A percentile compares a stretch with the other conserved stretches of the same genome.
phyloP scores from a whole-genome alignment of 345 rosid species.

The Fremontodendron californicum region DNA sequence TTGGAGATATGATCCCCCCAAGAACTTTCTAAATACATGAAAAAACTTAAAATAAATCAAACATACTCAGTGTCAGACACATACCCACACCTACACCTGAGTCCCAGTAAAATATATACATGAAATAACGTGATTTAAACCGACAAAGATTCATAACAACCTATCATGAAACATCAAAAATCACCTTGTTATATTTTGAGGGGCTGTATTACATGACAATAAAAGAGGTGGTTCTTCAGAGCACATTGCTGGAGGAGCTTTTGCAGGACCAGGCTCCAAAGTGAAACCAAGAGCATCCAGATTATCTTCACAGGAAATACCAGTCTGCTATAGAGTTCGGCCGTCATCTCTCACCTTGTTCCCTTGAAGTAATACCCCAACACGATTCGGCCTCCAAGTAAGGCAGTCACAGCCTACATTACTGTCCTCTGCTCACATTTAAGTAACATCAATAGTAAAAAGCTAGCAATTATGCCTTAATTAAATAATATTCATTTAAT shows the following conservation, averaged over 20 bases:
- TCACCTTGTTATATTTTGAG: slow-evolving; percentile 46
- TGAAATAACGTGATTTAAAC: neutral
- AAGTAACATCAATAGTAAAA: neutral
- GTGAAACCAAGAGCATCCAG: slow-evolving; percentile 67
- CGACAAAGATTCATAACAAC: neutral
- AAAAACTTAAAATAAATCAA: too few species aligned
- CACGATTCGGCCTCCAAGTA: slow-evolving; percentile 71
- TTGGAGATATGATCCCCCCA: too few species aligned
- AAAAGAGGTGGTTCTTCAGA: slow-evolving; percentile 38
- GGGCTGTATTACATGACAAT: slow-evolving; percentile 30
- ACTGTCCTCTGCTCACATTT: slow-evolving; percentile 57
- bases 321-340: slow-evolving; percentile 69
- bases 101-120: too few species aligned
- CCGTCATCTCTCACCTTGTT: slow-evolving; percentile 88
- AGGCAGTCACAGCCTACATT: slow-evolving; percentile 72
- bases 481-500: neutral
- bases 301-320: slow-evolving; percentile 62
- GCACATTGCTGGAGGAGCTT: slow-evolving; percentile 36
- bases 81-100: too few species aligned
- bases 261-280: slow-evolving; percentile 57
- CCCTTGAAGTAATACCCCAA: slow-evolving; percentile 80
- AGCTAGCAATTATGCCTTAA: slow-evolving; percentile 8
- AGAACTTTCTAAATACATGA: too few species aligned
- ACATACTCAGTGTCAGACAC: too few species aligned
- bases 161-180: slow-evolving; percentile 3